phyloP scores from a whole-genome alignment of 2,329 filamentous ascomycete genomes.

The Bipolaris cookei region DNA sequence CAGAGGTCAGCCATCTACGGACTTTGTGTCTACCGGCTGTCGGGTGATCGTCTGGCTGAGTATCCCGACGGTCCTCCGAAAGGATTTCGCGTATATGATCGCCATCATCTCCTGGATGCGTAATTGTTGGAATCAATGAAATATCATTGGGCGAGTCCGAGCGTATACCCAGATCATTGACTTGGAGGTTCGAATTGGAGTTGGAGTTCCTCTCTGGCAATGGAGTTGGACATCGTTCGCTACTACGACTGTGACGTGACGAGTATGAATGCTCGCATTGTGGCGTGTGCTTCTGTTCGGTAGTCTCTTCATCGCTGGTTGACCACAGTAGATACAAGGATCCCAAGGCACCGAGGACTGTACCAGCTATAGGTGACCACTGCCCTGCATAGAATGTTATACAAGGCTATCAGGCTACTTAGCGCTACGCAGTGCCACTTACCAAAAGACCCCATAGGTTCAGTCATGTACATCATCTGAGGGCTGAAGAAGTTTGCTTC shows the following conservation, averaged over 20 bases:
- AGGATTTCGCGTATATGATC: constrained; percentile 6
- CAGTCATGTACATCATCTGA: constrained; percentile 64
- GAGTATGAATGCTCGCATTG: constrained; percentile 8
- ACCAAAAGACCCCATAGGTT: constrained; percentile 66
- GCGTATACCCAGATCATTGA: constrained; percentile 20
- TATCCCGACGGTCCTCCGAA: background rate
- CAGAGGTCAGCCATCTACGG: constrained; percentile 50
- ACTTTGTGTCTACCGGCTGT: constrained; percentile 31
- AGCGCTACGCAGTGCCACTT: background rate
- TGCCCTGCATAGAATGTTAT: constrained; percentile 45
- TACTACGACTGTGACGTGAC: constrained; percentile 32
- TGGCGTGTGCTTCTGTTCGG: constrained; percentile 15
- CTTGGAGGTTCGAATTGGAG: background rate
- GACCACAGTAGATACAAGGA: constrained; percentile 63
- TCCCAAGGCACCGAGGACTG: constrained; percentile 63
- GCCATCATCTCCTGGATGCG: constrained; percentile 13
- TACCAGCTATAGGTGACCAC: constrained; percentile 67
- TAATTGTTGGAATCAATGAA: constrained; percentile 23
- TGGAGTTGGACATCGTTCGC: constrained; percentile 14
- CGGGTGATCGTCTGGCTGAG: constrained; percentile 8
- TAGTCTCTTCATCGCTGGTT: constrained; percentile 36
- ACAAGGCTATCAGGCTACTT: background rate
- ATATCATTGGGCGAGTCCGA: constrained; percentile 23
- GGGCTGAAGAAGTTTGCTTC: constrained; percentile 69
- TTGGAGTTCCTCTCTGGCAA: background rate